Conservation (phyloP, 163 green algal genomes). For the Scenedesmus sp. region DNA sequence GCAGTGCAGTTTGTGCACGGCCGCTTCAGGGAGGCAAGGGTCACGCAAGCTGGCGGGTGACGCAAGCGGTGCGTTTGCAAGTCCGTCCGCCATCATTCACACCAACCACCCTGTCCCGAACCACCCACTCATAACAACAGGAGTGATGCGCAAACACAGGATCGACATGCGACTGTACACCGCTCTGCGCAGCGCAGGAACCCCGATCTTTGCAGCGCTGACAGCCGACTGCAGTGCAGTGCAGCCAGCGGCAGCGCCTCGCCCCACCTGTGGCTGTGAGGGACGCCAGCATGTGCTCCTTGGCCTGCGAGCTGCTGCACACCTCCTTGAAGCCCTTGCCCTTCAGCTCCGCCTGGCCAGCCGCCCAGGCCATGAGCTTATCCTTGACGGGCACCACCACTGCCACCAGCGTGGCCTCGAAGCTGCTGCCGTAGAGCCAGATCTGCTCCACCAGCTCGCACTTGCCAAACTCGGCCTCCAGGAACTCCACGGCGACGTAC, state of each 20-base stretch:
- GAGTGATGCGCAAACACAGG: too few species aligned
- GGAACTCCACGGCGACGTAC: slow-evolving; percentile 62
- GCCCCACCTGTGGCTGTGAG: slow-evolving; percentile 42
- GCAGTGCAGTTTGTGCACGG: too few species aligned
- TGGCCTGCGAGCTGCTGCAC: slow-evolving; percentile 10
- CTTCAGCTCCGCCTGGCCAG: not conserved
- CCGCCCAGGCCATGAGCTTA: slow-evolving; percentile 40
- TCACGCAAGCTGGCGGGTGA: too few species aligned
- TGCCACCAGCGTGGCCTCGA: slow-evolving; percentile 71
- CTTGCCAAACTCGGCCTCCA: slow-evolving; percentile 68
- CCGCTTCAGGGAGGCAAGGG: too few species aligned
- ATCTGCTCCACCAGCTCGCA: slow-evolving; percentile 58
- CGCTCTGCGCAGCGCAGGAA: too few species aligned
- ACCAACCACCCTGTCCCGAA: too few species aligned
- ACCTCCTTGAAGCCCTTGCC: slow-evolving; percentile 26
- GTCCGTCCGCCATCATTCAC: too few species aligned
- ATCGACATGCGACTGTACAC: too few species aligned
- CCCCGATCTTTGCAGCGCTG: too few species aligned
- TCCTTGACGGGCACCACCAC: slow-evolving; percentile 77
- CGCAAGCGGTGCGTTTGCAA: too few species aligned
- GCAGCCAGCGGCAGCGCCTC: too few species aligned
- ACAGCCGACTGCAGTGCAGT: too few species aligned
- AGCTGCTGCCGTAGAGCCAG: slow-evolving; percentile 82
- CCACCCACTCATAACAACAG: not conserved
- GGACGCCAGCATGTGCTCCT: not conserved